Evolutionary conservation across 257 asterid species (phyloP).

Genomic region (Pogostemon cablin): DNA sequence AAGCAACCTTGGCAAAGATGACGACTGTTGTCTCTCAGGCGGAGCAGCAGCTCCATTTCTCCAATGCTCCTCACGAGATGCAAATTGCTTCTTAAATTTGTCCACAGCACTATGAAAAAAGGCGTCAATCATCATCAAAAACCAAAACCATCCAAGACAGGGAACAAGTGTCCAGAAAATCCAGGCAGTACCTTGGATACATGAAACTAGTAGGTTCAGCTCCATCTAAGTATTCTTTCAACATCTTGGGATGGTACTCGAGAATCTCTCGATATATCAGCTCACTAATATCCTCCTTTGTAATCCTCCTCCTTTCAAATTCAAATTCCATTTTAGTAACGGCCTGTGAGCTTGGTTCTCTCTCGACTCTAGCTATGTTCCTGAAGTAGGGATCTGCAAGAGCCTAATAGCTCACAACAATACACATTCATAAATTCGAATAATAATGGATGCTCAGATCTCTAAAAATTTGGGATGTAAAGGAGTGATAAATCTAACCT

Average conservation of each 20-base stretch:
- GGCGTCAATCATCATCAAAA: background rate
- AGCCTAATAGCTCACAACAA: slow-evolving; percentile 64
- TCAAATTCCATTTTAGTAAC: slow-evolving; percentile 98
- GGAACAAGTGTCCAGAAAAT: background rate
- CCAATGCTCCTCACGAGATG: slow-evolving; percentile 88
- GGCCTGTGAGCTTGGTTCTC: slow-evolving; percentile 96
- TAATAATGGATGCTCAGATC: no score
- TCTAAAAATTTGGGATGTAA: background rate
- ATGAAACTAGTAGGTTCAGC: slow-evolving; percentile 91
- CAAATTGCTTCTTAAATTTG: slow-evolving; percentile 96
- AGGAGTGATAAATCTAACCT: slow-evolving; percentile 44
- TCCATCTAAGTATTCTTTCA: slow-evolving; percentile 86
- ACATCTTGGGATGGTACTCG: slow-evolving; percentile 96
- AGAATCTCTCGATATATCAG: slow-evolving; percentile 91
- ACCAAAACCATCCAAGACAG: background rate
- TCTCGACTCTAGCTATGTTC: slow-evolving; percentile 94
- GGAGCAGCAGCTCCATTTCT: slow-evolving; percentile 79
- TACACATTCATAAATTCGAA: slow-evolving; percentile 31
- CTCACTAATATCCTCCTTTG: slow-evolving; percentile 93
- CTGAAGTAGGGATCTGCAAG: slow-evolving; percentile 98
- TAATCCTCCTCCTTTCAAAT: slow-evolving; percentile 92
- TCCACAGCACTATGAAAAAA: slow-evolving; percentile 80
- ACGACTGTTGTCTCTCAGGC: slow-evolving; percentile 94
- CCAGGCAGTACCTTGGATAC: slow-evolving; percentile 79
- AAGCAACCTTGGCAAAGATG: slow-evolving; percentile 87